These are phyloP conservation scores for Trichaptum fuscoviolaceum DNA, from an alignment of 768 basidiomycete genomes.

Conservation along the genomic window DNA sequence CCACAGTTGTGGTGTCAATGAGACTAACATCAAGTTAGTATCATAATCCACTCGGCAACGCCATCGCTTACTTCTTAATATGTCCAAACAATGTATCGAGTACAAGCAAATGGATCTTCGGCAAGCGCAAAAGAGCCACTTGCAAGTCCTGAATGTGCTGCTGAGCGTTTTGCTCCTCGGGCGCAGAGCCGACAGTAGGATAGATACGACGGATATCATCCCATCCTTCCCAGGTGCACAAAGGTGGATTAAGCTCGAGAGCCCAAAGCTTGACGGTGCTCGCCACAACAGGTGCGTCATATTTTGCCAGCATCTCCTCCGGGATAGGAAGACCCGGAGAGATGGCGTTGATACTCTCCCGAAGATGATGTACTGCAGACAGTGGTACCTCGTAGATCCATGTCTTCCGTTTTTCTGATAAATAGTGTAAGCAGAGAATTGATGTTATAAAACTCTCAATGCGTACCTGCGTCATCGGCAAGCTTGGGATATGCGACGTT, in stretches of 20 bases:
- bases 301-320: conserved; percentile 56
- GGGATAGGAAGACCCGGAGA: conserved; percentile 37
- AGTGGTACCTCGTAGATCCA: conserved; percentile 97
- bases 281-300: conserved; percentile 84
- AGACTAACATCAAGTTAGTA: conserved; percentile 38
- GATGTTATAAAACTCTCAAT: conserved; percentile 6
- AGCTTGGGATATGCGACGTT: conserved; percentile 57
- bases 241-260: conserved; percentile 86
- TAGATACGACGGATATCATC: conserved; percentile 88
- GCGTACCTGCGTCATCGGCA: conserved; percentile 58
- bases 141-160: conserved; percentile 61
- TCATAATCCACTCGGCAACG: background rate
- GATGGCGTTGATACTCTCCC: conserved; percentile 70
- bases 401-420: conserved; percentile 71
- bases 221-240: conserved; percentile 85
- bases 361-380: conserved; percentile 74
- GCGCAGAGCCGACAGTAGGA: conserved; percentile 56
- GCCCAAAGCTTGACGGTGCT: conserved; percentile 83
- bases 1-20: conserved; percentile 59
- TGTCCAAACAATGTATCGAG: conserved; percentile 77
- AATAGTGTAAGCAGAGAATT: background rate
- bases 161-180: conserved; percentile 46
- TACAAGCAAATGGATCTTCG: conserved; percentile 75
- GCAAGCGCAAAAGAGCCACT: conserved; percentile 59
- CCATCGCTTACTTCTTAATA: conserved; percentile 51